A percentile compares a stretch with the other conserved stretches of the same genome.
phyloP scores from a whole-genome alignment of 2,329 filamentous ascomycete species.

The Trichoderma breve region DNA sequence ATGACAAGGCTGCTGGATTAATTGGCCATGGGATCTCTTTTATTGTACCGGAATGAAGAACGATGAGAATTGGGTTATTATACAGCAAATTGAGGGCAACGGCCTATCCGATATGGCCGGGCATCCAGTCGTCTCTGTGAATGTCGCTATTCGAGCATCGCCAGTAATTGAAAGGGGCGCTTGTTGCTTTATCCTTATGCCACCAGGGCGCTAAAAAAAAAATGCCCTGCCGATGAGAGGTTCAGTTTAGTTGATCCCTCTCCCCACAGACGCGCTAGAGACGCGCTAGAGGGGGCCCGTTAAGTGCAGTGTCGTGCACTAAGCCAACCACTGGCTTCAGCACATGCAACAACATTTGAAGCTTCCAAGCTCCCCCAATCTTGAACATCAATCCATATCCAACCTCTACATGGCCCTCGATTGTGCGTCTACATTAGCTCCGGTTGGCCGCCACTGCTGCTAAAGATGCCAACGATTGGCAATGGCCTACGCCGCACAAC shows the following conservation, averaged over 20 bases:
- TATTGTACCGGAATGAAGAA: not conserved
- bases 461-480: constrained; percentile 13
- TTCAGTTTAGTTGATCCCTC: not conserved
- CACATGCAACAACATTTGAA: not conserved
- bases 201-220: not conserved
- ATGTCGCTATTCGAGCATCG: not conserved
- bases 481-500: constrained; percentile 70
- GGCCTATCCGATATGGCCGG: not conserved
- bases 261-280: constrained; percentile 13
- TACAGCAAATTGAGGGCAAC: not conserved
- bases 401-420: not conserved
- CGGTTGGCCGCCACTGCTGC: not conserved
- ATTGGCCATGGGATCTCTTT: constrained; percentile 5
- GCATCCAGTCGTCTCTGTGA: constrained; percentile 9
- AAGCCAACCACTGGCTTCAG: not conserved
- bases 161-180: not conserved
- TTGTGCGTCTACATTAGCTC: not conserved
- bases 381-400: not conserved
- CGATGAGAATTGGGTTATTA: not conserved
- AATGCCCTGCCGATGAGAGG: constrained; percentile 2
- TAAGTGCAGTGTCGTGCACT: not conserved
- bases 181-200: constrained; percentile 4
- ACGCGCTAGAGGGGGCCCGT: constrained; percentile 1
- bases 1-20: not conserved
- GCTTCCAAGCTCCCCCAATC: not conserved